Evolutionary conservation across 2,329 filamentous ascomycete genomes (phyloP), one percentile per base, ranked within the genome.

Genomic region (Pseudogymnoascus sp.): DNA sequence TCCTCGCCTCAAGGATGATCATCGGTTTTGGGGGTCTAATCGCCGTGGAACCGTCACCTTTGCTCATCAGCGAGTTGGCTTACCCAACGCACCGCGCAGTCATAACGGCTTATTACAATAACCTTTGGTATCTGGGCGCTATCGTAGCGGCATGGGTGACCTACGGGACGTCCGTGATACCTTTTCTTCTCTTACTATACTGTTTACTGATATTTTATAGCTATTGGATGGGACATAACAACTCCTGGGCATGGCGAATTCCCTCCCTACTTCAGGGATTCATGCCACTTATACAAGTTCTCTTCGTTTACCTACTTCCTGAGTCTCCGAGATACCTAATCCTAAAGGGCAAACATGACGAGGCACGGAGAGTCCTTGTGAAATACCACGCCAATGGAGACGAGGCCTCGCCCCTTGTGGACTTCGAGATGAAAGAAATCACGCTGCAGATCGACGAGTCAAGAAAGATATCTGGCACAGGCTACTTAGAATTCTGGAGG

Each of bases 321-420:
- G 61, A 62, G 58, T 62, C 61, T 11, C 61, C 61, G 7, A 60
- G 61, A 35, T 62, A 59, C 19, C 49, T 55, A 35, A 60, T 62
- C 7, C 12, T 49, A 25, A 77, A 81, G 63, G 77, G 79, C 61
- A 76, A 79, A 23, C 72, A 77, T 16, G 78, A 81, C 14, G 74
- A 82, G 62, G 80, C 80, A 1, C 70, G 77, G n/a, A 73, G 74
- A 8, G 76, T 79, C 8, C 75, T 85, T 64, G 75, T 77, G n/a
- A 79, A 78, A 63, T 83, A 77, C 66, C 82, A 81, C 64, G 79
- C 77, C 9, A 74, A 83, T 64, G 82, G 80, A 2, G 76, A 80
- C 66, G 75, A 76, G 2, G 68, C 65, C 19, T 75, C 74, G 4
- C 73, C 75, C 0, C 77, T 80, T 64, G 79, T 81, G 6, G 74